Base-by-base conservation (phyloP, 768 basidiomycete species). In the Russula earlei region DNA sequence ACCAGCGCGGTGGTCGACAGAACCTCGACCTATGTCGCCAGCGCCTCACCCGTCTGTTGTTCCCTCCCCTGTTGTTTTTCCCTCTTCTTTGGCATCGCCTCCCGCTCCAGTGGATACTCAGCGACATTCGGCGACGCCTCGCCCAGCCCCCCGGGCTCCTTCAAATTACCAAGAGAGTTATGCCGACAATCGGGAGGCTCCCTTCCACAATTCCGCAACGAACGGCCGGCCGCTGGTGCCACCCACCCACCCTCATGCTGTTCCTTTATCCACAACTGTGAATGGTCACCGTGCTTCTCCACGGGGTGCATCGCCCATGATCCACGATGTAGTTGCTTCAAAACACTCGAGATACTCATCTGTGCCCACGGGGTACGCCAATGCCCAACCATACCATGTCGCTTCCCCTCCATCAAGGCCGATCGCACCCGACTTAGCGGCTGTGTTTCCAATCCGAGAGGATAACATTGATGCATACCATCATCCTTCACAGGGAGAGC, bases 391-490 rank as follows among this genome's bases (percentile, higher is more conserved):
- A 11, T 41, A 31, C 19, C 41, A 48, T 33, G 25, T 48, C 22
- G 38, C 33, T 43, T 57, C 59, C 19, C 44, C 49, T 8, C 29
- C 49, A 6, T 48, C 53, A 15, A 49, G 61, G 29, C 54, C 49
- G 15, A 52, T 53, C 15, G 50, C 50, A 9, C 54, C 59, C 19
- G 55, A 52, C 36, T 52, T 60, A 12, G 59, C 61, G 14, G 19
- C 61, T 6, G 50, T 46, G 6, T 62, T 62, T 47, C 61, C 61
- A 24, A 51, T 62, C 17, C 50, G 59, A 52, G 61, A 62, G 42
- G 61, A 62, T 24, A 40, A 47, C 36, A 4, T 14, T 5, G 59
- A 55, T 46, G 27, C 36, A 4, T 52, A 56, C 40, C 59, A 38
- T 20, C 58, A 56, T 29, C 22, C 34, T 10, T 15, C 29, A 11